A percentile compares a stretch with the other conserved stretches of the same genome.
These are phyloP conservation scores for Microbotryum violaceum DNA, from an alignment of 1,284 basidiomycete genomes.

Conservation along the genomic window DNA sequence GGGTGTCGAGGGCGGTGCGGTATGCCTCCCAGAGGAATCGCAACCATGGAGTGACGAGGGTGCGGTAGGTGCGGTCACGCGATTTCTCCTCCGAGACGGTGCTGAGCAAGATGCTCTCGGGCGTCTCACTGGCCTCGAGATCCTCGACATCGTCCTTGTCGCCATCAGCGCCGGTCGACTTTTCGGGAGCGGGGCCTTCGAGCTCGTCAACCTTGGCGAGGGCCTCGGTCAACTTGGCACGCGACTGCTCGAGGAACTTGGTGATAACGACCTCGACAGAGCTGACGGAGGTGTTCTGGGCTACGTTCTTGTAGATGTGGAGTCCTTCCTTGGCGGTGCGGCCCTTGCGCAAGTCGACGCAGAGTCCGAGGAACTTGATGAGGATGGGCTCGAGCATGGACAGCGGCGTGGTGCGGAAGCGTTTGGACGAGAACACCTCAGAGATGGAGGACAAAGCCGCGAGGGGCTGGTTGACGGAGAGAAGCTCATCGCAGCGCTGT, in stretches of 20 bases:
- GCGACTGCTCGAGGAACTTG: slow-evolving; percentile 77
- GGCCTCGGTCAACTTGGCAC: slow-evolving; percentile 77
- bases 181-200: slow-evolving; percentile 52
- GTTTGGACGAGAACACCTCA: slow-evolving; percentile 87
- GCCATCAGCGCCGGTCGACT: slow-evolving; percentile 16
- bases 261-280: slow-evolving; percentile 91
- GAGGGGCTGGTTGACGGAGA: slow-evolving; percentile 79
- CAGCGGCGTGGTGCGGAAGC: slow-evolving; percentile 86
- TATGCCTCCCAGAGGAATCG: slow-evolving; percentile 99
- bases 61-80: slow-evolving; percentile 90
- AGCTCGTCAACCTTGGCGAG: slow-evolving; percentile 69
- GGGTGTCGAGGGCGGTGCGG: slow-evolving; percentile 88
- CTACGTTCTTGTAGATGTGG: slow-evolving; percentile 78
- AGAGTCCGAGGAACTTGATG: slow-evolving; percentile 76
- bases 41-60: slow-evolving; percentile 93
- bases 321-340: slow-evolving; percentile 90
- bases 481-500: slow-evolving; percentile 58
- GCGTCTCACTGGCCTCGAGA: slow-evolving; percentile 64
- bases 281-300: slow-evolving; percentile 71
- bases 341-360: slow-evolving; percentile 90
- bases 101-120: slow-evolving; percentile 79
- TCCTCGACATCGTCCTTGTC: slow-evolving; percentile 42
- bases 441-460: slow-evolving; percentile 81
- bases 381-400: slow-evolving; percentile 91
- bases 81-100: slow-evolving; percentile 85